Evolutionary conservation across 2,329 filamentous ascomycete species (phyloP).

Genomic region (Diaporthe sp.): DNA sequence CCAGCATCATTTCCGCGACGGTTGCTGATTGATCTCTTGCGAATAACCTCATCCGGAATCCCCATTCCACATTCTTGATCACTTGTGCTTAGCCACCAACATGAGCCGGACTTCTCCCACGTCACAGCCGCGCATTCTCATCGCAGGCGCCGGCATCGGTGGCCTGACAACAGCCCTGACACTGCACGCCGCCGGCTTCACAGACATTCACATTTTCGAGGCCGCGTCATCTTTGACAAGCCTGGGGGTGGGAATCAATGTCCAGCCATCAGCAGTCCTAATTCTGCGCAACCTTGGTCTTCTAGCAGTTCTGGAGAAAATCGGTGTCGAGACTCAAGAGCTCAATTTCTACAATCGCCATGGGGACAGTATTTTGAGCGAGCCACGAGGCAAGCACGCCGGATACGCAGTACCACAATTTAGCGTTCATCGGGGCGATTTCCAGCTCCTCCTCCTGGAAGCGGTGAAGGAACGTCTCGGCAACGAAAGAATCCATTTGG

Average conservation of each 20-base stretch:
- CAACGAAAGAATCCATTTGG: constrained; percentile 48
- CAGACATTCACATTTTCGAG: constrained; percentile 55
- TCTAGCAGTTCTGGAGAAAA: constrained; percentile 50
- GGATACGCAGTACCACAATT: constrained; percentile 56
- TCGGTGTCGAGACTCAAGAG: constrained; percentile 53
- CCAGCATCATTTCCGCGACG: neutral
- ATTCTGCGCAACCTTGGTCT: constrained; percentile 55
- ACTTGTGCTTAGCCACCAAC: neutral
- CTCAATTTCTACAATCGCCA: constrained; percentile 56
- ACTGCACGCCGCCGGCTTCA: constrained; percentile 46
- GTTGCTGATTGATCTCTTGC: neutral
- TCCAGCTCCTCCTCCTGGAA: constrained; percentile 55
- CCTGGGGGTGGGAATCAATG: constrained; percentile 57
- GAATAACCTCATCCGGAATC: neutral
- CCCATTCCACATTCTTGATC: neutral
- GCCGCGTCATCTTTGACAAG: constrained; percentile 52
- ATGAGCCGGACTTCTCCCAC: neutral
- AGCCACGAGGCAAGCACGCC: constrained; percentile 51
- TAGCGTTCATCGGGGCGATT: constrained; percentile 56
- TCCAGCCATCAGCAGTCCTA: constrained; percentile 56
- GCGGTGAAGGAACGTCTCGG: constrained; percentile 54
- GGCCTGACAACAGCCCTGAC: constrained; percentile 42
- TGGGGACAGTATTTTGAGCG: constrained; percentile 53
- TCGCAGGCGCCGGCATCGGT: constrained; percentile 45
- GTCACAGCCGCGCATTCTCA: constrained; percentile 41